phyloP scores from a whole-genome alignment of 73 alveolate genomes.

The Paramecium tetraurelia region DNA sequence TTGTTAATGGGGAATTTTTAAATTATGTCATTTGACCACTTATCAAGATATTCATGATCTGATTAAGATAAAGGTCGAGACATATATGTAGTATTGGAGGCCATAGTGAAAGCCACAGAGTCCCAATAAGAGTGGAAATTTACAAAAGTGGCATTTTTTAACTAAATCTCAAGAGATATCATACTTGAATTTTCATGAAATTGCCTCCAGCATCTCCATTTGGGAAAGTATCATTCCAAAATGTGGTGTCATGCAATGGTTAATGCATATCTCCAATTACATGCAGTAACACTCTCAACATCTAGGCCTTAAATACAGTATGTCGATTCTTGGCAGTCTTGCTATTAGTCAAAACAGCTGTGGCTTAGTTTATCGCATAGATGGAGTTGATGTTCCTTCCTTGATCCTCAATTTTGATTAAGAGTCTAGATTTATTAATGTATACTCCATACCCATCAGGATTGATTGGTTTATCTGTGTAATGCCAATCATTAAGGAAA shows the following conservation, averaged over 20 bases:
- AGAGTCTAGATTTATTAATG: neutral
- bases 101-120: constrained; percentile 21
- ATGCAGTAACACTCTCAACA: constrained; percentile 72
- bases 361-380: neutral
- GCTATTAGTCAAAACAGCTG: neutral
- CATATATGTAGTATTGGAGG: neutral
- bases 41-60: neutral
- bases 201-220: constrained; percentile 81
- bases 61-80: constrained; percentile 9
- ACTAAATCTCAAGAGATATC: neutral
- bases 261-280: constrained; percentile 82
- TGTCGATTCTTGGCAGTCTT: neutral
- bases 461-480: constrained; percentile 65
- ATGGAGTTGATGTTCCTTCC: neutral
- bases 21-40: constrained; percentile 36
- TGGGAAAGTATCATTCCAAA: constrained; percentile 64
- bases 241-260: constrained; percentile 75
- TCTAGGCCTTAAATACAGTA: constrained; percentile 54
- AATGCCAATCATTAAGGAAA: constrained; percentile 70
- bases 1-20: neutral
- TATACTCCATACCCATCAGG: neutral
- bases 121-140: constrained; percentile 59
- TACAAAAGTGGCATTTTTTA: neutral
- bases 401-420: neutral
- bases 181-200: constrained; percentile 56